Percentiles rank a stretch among this genome's conserved stretches.
phyloP scores from a whole-genome alignment of 2,329 filamentous ascomycete species.

The Scytalidium lignicola region DNA sequence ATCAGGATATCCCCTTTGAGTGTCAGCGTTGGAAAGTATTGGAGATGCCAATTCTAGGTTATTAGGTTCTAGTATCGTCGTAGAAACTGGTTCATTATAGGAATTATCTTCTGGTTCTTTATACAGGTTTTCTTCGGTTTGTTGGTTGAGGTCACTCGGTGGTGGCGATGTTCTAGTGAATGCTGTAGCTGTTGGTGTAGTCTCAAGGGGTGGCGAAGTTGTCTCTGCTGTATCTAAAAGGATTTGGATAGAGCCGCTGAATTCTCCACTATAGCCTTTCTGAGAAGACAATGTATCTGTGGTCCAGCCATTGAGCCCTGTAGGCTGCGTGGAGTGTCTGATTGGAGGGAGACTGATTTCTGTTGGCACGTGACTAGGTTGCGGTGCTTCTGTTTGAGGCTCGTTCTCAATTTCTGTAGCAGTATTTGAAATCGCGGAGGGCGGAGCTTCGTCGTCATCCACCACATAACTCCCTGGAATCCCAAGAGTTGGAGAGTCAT shows the following conservation, averaged over 20 bases:
- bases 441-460: slow-evolving; percentile 44
- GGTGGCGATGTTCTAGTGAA: slow-evolving; percentile 9
- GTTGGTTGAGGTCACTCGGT: slow-evolving; percentile 13
- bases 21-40: background rate
- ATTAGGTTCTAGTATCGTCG: background rate
- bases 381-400: slow-evolving; percentile 52
- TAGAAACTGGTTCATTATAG: background rate
- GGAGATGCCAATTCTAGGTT: background rate
- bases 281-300: slow-evolving; percentile 6
- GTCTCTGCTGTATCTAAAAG: slow-evolving; percentile 20
- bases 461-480: slow-evolving; percentile 59
- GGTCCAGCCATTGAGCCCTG: background rate
- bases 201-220: slow-evolving; percentile 11
- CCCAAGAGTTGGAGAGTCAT: slow-evolving; percentile 61
- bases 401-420: slow-evolving; percentile 76
- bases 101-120: background rate
- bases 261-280: slow-evolving; percentile 5
- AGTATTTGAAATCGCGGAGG: slow-evolving; percentile 52
- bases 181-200: slow-evolving; percentile 10
- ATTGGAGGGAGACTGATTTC: slow-evolving; percentile 3
- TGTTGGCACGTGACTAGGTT: slow-evolving; percentile 14
- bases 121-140: background rate
- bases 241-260: slow-evolving; percentile 20
- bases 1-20: background rate
- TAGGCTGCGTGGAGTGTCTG: slow-evolving; percentile 15